These are phyloP conservation scores for Solanum chaucha DNA, from an alignment of 257 asterid species.

Conservation along the genomic window DNA sequence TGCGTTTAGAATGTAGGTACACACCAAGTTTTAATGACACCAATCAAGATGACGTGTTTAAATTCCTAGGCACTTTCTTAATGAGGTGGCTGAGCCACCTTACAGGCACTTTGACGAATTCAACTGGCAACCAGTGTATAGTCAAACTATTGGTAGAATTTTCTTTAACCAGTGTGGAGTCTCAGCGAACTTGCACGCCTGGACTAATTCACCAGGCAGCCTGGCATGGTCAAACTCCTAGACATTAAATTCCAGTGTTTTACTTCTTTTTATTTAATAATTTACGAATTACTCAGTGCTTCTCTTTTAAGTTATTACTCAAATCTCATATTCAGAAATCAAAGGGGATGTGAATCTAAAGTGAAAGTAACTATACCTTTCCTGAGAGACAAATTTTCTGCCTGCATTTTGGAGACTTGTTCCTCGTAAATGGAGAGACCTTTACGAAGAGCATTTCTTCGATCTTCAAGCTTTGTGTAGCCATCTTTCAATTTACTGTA, in stretches of 20 bases:
- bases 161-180: neutral
- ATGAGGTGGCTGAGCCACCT: neutral
- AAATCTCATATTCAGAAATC: neutral
- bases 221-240: neutral
- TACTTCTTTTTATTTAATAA: neutral
- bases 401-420: conserved; percentile 23
- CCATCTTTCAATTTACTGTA: conserved; percentile 31
- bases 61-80: neutral
- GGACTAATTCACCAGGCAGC: neutral
- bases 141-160: neutral
- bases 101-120: neutral
- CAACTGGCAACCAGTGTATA: neutral
- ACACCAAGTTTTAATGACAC: neutral
- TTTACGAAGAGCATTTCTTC: conserved; percentile 30
- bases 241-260: neutral
- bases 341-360: neutral
- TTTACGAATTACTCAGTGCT: neutral
- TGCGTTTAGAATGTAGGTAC: neutral
- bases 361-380: conserved; percentile 27
- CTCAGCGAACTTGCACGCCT: neutral
- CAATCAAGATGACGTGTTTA: neutral
- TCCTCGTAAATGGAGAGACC: conserved; percentile 16
- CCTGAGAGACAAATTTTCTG: conserved; percentile 34
- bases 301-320: neutral
- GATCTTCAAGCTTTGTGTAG: conserved; percentile 28